Base-by-base conservation (phyloP, 1,284 basidiomycete genomes). In the Fistulinella staudtii region DNA sequence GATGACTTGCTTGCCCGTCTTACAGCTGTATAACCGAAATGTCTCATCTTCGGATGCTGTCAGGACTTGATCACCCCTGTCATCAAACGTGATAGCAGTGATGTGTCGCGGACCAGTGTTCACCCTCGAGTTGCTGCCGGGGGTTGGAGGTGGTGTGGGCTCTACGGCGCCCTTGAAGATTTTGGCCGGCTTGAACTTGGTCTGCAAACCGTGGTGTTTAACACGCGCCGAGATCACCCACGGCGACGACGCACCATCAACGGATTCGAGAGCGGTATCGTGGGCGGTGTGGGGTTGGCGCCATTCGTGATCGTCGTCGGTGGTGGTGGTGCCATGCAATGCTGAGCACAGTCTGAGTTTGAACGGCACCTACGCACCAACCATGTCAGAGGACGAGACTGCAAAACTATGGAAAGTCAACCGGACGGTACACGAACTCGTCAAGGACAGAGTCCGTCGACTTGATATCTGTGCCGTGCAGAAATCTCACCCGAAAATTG, bases 371-470 rank as follows among this genome's bases (percentile, higher is more conserved):
- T 51, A 25, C 55, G 46, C 45, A 50, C 40, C 42, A 49, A 55
- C 64, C 58, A 82, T 84, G 80, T 70, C 74, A 51, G 83, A 87
- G 51, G 85, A 89, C 66, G 86, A 89, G 64, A 75, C 79, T 42
- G 82, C 92, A 41, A 83, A 86, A 61, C 76, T 99, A 58, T 98
- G 93, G 92, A 87, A 94, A 61, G 93, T 99, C 52, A 94, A 94
- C 69, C 75, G 91, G 59, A 99, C 96, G 33, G 89, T 97, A 42
- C 93, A 98, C 67, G 96, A 99, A 71, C 83, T 99, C 46, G 90
- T 95, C 49, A 82, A 86, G 61, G 96, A 99, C 67, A 80, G 94
- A 71, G 85, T 88, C 54, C 69, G 79, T 66, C 35, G 54, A 45
- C 33, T 43, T 10, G 50, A 15, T 41, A 47, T 21, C 29, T 35